A percentile compares a stretch with the other conserved stretches of the same genome.
These are phyloP conservation scores for Avicennia marina DNA, from an alignment of 257 asterid species.

Conservation along the genomic window DNA sequence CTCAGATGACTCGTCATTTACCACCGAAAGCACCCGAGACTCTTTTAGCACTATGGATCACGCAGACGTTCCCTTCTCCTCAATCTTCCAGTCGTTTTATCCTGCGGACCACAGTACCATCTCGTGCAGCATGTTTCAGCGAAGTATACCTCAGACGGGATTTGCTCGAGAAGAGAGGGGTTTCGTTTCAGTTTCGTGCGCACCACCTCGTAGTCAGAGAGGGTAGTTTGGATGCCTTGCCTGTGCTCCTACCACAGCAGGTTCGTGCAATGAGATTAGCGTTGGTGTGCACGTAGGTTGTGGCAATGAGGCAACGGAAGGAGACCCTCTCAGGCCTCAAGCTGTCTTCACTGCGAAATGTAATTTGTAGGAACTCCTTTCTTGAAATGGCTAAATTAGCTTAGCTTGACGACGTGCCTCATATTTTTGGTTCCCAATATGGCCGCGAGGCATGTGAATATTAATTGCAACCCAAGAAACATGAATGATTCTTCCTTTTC, in stretches of 20 bases:
- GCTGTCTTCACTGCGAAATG: conserved; percentile 13
- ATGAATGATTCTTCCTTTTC: background rate
- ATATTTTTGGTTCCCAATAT: conserved; percentile 27
- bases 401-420: conserved; percentile 24
- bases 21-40: conserved; percentile 83
- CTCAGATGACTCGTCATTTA: conserved; percentile 83
- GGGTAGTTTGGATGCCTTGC: background rate
- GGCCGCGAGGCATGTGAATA: conserved; percentile 29
- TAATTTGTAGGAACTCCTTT: conserved; percentile 14
- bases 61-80: conserved; percentile 39
- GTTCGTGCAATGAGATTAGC: conserved; percentile 15
- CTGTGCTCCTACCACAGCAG: conserved; percentile 5
- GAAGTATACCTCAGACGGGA: conserved; percentile 38
- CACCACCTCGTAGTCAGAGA: conserved; percentile 1
- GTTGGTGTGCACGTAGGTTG: conserved; percentile 28
- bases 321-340: conserved; percentile 20
- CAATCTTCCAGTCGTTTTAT: conserved; percentile 44
- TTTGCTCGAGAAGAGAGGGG: conserved; percentile 42
- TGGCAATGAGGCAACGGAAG: conserved; percentile 17
- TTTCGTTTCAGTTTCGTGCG: conserved; percentile 26
- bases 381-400: conserved; percentile 15
- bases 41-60: conserved; percentile 69
- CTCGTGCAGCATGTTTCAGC: conserved; percentile 33
- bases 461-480: conserved; percentile 10
- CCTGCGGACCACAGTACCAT: conserved; percentile 36